Base-by-base conservation (phyloP, 352 stramenopile species). In the Saprolegnia parasitica region DNA sequence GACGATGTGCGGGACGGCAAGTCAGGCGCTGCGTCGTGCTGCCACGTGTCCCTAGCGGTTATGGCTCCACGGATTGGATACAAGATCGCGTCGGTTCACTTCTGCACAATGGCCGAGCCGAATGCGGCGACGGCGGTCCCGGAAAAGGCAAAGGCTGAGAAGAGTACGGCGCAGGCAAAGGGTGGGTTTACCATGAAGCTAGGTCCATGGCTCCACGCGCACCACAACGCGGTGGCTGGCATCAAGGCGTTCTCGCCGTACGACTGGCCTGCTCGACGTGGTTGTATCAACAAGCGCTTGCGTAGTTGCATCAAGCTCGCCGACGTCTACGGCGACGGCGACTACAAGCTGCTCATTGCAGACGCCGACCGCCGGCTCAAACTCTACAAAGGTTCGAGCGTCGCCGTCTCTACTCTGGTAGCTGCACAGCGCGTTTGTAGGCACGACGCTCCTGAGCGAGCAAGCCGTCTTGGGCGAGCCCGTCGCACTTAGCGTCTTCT, bases 181-280 rank as follows among this genome's bases (percentile, higher is more conserved):
- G 21, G 18, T 52, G 21, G 46, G 21, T 52, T n/a, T n/a, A n/a
- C n/a, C n/a, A n/a, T n/a, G n/a, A n/a, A n/a, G n/a, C 11, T 60
- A 60, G 52, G 23, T 24, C 89, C 88, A 40, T 96, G 89, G 88
- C 78, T 97, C 24, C 87, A 86, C 56, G 89, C 89, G 18, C 96
- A 95, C 68, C 80, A 95, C 78, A 95, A 97, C 76, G 85, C 87
- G 3, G 85, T 97, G n/a, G 89, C 89, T 49, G 86, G 85, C 0
- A 92, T 97, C 68, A 87, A 93, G 66, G 83, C 84, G 20, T 89
- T 80, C 71, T 87, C 82, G 15, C 78, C 72, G 79, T 84, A 74
- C 5, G 56, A 54, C 39, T 5, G 1, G 4, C 6, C n/a, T 47
- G 5, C 15, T 67, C 21, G n/a, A n/a, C 21, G 32, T 18, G 49